phyloP scores from a whole-genome alignment of 208 protist species.

The Histomonas meleagridis region DNA sequence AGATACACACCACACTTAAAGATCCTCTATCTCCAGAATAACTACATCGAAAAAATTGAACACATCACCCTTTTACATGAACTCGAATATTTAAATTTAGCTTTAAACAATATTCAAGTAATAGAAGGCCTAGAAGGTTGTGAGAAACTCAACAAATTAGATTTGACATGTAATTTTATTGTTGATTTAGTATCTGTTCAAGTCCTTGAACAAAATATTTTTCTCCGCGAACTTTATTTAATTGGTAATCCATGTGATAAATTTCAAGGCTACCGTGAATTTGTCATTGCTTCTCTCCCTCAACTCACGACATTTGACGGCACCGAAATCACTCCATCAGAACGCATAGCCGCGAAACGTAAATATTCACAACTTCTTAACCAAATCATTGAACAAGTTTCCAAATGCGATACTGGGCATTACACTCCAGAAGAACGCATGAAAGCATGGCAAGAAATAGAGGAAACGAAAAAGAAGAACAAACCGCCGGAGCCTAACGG shows the following conservation, averaged over 20 bases:
- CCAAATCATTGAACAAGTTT: conserved; percentile 49
- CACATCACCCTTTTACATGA: conserved; percentile 75
- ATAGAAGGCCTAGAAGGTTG: conserved; percentile 77
- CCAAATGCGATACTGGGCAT: conserved; percentile 48
- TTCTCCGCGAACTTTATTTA: conserved; percentile 70
- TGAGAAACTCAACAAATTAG: conserved; percentile 77
- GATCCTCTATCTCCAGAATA: conserved; percentile 85
- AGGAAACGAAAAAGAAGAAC: conserved; percentile 59
- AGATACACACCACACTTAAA: conserved; percentile 65
- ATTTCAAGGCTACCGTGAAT: conserved; percentile 68
- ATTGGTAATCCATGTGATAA: conserved; percentile 80
- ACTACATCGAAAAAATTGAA: conserved; percentile 78
- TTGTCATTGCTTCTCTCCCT: conserved; percentile 70
- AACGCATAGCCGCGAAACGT: conserved; percentile 72
- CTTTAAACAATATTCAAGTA: conserved; percentile 78
- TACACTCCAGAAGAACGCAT: conserved; percentile 31
- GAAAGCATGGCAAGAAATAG: conserved; percentile 11
- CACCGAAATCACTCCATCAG: conserved; percentile 62
- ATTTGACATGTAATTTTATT: conserved; percentile 87
- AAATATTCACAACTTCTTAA: conserved; percentile 31
- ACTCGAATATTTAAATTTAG: conserved; percentile 86
- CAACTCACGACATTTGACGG: conserved; percentile 75
- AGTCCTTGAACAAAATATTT: conserved; percentile 63
- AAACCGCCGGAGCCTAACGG: conserved; percentile 44
- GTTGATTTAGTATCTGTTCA: conserved; percentile 53